Base-by-base conservation (phyloP, 805 yeast species). In the Zygotorulaspora sp. region DNA sequence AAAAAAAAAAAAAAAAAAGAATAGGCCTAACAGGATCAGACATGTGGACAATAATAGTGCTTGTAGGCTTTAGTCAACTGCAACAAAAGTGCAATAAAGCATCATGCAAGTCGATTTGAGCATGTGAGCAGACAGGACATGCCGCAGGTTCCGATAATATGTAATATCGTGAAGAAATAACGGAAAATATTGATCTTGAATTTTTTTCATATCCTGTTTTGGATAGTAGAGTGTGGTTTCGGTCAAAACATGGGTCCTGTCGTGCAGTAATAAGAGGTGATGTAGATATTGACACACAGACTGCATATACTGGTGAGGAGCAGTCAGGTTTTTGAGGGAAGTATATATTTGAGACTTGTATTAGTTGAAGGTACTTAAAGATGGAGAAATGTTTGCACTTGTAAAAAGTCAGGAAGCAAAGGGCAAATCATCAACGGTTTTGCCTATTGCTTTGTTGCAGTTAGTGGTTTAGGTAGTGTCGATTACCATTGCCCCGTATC, bases 131-230 rank as follows among this genome's bases (percentile, higher is more conserved):
- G 9, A 7, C 10, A 10, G 23, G 10, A 10, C 23, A 21, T 8
- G 7, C 10, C 23, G 23, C 23, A 21, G 23, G 23, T 8, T 8
- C 23, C 23, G 23, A 21, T 21, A 21, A 10, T 10, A 21, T 21
- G 23, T 21, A 21, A 21, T 21, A 7, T 7, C n/a, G n/a, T n/a
- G 23, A 10, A 10, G 10, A 21, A 10, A 7, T 21, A 14, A 14
- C 12, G 14, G 17, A 12, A 3, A 5, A 26, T 26, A n/a, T 11
- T n/a, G 30, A 26, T 26, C 30, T 26, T n/a, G 30, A 26, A 14
- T 8, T 14, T 12, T 10, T 26, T 26, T 26, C 30, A 26, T 26
- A 26, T 26, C 30, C 30, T 26, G 30, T 26, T 26, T 26, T 6
- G 30, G 30, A 26, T 14, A 26, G 10, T 4, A 7, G 8, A 15